Percentiles rank a stretch among this genome's conserved stretches.
These are phyloP conservation scores for Calocybe cyanea DNA, from an alignment of 768 basidiomycete genomes.

Conservation along the genomic window DNA sequence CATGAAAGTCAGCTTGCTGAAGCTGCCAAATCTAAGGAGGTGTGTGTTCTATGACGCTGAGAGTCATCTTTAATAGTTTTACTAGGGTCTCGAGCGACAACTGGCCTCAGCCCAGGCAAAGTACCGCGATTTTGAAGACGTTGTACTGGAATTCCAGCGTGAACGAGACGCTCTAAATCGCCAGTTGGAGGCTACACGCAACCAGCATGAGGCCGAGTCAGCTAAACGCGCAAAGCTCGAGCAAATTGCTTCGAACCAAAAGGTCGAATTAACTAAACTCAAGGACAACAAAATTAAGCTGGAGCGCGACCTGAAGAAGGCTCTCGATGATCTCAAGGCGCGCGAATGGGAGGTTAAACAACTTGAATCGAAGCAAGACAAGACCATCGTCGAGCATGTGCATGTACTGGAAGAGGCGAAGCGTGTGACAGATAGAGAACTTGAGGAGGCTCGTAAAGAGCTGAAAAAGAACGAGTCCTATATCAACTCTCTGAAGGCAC, in stretches of 20 bases:
- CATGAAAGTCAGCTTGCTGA: slow-evolving; percentile 62
- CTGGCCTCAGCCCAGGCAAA: slow-evolving; percentile 68
- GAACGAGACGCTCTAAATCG: slow-evolving; percentile 73
- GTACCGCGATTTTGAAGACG: slow-evolving; percentile 85
- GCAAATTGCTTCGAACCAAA: slow-evolving; percentile 54
- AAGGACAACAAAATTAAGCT: slow-evolving; percentile 69
- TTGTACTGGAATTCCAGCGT: slow-evolving; percentile 76
- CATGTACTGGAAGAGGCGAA: slow-evolving; percentile 96
- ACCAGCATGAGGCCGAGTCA: slow-evolving; percentile 73
- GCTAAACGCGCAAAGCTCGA: slow-evolving; percentile 75
- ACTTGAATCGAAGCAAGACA: slow-evolving; percentile 84
- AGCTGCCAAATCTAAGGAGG: slow-evolving; percentile 68
- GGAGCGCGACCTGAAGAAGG: slow-evolving; percentile 79
- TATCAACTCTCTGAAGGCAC: slow-evolving; percentile 76
- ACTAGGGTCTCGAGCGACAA: slow-evolving; percentile 74
- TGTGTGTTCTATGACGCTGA: slow-evolving; percentile 25
- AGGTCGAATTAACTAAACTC: slow-evolving; percentile 62
- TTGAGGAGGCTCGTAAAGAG: slow-evolving; percentile 77
- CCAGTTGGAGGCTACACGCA: slow-evolving; percentile 65
- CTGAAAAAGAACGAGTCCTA: slow-evolving; percentile 69
- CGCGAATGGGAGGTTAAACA: slow-evolving; percentile 87
- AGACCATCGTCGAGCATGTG: slow-evolving; percentile 98
- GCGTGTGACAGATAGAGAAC: slow-evolving; percentile 87
- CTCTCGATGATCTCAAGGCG: slow-evolving; percentile 72
- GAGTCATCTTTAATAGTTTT: slow-evolving; percentile 5